phyloP scores from a whole-genome alignment of 495 filamentous ascomycete species.

The Chaetomidium leptoderma region DNA sequence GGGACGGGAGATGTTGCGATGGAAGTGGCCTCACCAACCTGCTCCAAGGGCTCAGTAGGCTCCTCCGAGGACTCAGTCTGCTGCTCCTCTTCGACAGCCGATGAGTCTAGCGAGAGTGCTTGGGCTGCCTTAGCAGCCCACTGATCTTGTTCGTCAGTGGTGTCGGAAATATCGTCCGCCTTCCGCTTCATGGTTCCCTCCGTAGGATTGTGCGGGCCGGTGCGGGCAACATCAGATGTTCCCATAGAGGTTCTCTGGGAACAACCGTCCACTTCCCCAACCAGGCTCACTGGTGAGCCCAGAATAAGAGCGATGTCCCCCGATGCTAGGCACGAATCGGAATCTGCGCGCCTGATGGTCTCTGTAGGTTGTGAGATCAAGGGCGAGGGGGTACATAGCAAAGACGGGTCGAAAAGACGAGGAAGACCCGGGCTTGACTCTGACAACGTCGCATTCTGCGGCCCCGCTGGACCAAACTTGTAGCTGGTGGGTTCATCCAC shows the following conservation, averaged over 20 bases:
- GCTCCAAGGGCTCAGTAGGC: neutral
- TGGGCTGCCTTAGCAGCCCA: conserved; percentile 8
- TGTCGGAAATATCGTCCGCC: conserved; percentile 35
- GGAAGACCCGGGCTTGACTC: too few relatives aligned
- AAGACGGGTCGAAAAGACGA: too few relatives aligned
- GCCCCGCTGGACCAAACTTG: neutral
- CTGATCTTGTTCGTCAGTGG: conserved; percentile 26
- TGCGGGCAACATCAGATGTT: conserved; percentile 33
- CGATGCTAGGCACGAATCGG: neutral
- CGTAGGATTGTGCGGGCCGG: neutral
- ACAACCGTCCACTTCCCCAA: neutral
- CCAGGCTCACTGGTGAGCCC: neutral
- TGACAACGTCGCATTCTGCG: neutral
- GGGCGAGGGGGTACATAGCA: too few relatives aligned
- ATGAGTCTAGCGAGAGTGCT: neutral
- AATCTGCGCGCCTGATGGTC: neutral
- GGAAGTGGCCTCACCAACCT: neutral
- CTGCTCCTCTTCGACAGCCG: neutral
- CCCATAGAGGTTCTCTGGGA: conserved; percentile 26
- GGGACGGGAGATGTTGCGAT: neutral
- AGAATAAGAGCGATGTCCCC: neutral
- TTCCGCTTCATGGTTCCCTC: conserved; percentile 28
- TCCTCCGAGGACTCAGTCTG: neutral
- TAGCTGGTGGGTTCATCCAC: neutral
- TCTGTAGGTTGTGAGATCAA: neutral